Conservation (phyloP, 345 rosid species). For the Populus pruinosa region DNA sequence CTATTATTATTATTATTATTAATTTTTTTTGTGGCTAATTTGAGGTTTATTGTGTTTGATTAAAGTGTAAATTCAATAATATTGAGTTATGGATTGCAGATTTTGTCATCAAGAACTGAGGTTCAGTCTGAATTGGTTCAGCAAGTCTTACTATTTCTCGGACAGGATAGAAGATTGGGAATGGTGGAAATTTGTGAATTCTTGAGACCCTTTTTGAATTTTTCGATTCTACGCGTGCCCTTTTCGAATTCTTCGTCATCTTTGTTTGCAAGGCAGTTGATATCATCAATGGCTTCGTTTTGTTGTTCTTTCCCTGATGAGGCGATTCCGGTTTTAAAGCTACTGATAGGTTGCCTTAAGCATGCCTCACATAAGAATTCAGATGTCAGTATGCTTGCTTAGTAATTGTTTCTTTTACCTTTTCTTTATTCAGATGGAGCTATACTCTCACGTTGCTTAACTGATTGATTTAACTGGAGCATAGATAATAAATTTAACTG, state of each 20-base stretch:
- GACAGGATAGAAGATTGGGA: constrained; percentile 41
- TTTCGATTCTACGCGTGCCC: constrained; percentile 48
- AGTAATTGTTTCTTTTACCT: neutral
- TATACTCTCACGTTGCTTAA: neutral
- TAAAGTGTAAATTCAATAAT: neutral
- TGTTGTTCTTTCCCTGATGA: constrained; percentile 65
- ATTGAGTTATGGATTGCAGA: constrained; percentile 40
- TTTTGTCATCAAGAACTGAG: constrained; percentile 61
- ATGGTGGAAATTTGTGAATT: constrained; percentile 70
- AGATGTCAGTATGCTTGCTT: constrained; percentile 46
- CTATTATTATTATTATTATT: too few species aligned
- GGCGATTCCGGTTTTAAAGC: constrained; percentile 56
- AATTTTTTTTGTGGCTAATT: neutral
- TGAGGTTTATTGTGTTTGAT: neutral
- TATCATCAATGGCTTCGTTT: constrained; percentile 66
- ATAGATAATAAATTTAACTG: neutral
- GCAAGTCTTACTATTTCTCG: constrained; percentile 64
- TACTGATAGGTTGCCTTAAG: constrained; percentile 53
- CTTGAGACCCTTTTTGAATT: constrained; percentile 65
- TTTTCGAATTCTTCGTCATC: constrained; percentile 37
- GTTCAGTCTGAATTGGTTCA: constrained; percentile 60
- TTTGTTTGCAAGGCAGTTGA: constrained; percentile 53
- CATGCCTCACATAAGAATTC: constrained; percentile 40
- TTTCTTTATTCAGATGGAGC: neutral
- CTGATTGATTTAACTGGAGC: neutral